phyloP scores from a whole-genome alignment of 345 rosid species.

The Physaria fendleri region DNA sequence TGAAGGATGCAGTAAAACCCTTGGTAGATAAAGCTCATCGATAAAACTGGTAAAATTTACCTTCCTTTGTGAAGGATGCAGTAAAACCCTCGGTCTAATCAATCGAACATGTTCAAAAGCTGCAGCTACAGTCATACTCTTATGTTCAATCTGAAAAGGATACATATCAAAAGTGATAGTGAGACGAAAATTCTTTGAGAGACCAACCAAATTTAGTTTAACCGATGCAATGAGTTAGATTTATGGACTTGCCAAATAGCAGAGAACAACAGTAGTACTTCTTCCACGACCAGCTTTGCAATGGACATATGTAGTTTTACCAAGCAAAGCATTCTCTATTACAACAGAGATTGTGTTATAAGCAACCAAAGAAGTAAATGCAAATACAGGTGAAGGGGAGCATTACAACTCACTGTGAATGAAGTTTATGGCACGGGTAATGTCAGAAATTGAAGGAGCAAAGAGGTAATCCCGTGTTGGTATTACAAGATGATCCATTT shows the following conservation, averaged over 20 bases:
- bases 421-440: conserved; percentile 60
- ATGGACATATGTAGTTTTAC: conserved; percentile 78
- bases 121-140: conserved; percentile 48
- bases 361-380: not conserved
- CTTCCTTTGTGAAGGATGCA: conserved; percentile 54
- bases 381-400: not conserved
- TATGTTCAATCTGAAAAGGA: conserved; percentile 39
- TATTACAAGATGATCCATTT: conserved; percentile 76
- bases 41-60: conserved; percentile 12
- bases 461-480: conserved; percentile 88
- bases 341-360: not conserved
- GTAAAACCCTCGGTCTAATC: conserved; percentile 54
- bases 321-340: conserved; percentile 50
- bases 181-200: not conserved
- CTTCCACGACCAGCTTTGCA: conserved; percentile 97
- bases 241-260: conserved; percentile 53
- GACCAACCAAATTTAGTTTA: not conserved
- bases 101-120: conserved; percentile 57
- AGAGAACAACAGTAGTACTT: conserved; percentile 86
- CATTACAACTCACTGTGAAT: conserved; percentile 50
- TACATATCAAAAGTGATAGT: not conserved
- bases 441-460: conserved; percentile 66
- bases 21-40: conserved; percentile 30
- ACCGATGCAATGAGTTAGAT: not conserved
- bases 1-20: conserved; percentile 52